phyloP scores from a whole-genome alignment of 2,329 filamentous ascomycete species.

The Ceratocystis huliohia region DNA sequence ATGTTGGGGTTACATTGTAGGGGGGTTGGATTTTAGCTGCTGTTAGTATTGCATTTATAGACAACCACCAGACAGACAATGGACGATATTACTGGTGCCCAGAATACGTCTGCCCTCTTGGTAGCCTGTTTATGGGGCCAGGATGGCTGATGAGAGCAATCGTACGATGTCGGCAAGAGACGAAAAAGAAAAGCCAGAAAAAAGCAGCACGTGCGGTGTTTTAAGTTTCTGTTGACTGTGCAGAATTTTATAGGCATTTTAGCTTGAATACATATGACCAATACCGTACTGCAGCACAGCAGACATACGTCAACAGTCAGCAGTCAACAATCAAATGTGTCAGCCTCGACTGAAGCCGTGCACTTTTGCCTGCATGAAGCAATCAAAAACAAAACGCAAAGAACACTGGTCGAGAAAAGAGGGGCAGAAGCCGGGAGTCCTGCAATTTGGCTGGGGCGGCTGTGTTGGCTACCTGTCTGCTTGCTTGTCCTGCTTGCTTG shows the following conservation, averaged over 20 bases:
- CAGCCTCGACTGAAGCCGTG: no score
- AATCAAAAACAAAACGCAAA: background rate
- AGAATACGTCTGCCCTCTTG: background rate
- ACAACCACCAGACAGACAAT: background rate
- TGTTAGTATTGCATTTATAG: background rate
- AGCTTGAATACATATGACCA: no score
- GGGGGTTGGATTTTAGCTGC: background rate
- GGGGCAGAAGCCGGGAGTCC: background rate
- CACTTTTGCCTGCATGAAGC: background rate
- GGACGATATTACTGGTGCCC: background rate
- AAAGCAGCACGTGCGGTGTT: background rate
- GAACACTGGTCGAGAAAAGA: background rate
- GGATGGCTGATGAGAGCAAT: background rate
- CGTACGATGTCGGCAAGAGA: background rate
- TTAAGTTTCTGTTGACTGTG: background rate
- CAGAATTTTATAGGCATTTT: background rate
- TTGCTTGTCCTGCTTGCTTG: no score
- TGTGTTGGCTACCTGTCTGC: background rate
- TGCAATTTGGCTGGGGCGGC: background rate
- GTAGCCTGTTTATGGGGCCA: background rate
- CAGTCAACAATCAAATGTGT: no score
- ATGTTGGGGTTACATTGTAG: background rate
- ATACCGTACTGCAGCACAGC: no score
- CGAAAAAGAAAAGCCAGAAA: background rate
- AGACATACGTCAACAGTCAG: no score